Conservation (phyloP, 73 alveolate species). For the Symbiodinium natans region DNA sequence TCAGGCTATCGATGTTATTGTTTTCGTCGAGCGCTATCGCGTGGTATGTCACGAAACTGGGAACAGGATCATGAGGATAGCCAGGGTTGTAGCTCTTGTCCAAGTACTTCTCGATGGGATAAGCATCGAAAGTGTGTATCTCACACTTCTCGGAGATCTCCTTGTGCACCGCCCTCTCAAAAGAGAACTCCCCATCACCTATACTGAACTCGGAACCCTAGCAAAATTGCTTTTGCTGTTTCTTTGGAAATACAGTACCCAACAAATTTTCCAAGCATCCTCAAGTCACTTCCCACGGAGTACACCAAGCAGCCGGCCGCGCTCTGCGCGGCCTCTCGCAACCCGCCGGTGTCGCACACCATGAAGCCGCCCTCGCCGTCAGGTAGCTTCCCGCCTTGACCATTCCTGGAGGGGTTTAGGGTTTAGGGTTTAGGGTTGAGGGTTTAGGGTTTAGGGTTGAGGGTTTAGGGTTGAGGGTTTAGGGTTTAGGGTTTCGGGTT, state of each 20-base stretch:
- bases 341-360: not conserved
- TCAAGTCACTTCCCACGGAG: not conserved
- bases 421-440: too few relatives aligned
- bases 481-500: too few relatives aligned
- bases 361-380: not conserved
- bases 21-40: not conserved
- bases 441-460: too few relatives aligned
- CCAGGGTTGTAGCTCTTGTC: not conserved
- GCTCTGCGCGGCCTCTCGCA: not conserved
- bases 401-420: too few relatives aligned
- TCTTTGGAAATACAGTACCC: too few relatives aligned
- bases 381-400: not conserved
- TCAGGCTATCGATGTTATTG: not conserved
- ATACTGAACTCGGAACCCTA: too few relatives aligned
- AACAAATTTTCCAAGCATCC: too few relatives aligned
- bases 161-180: not conserved
- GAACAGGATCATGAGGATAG: not conserved
- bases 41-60: not conserved
- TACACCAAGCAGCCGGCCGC: not conserved
- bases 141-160: not conserved
- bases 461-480: too few relatives aligned
- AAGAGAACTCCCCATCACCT: not conserved
- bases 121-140: not conserved
- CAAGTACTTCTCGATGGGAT: not conserved
- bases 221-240: too few relatives aligned